Base-by-base conservation (phyloP, 768 basidiomycete genomes). In the Mrakia frigida region DNA sequence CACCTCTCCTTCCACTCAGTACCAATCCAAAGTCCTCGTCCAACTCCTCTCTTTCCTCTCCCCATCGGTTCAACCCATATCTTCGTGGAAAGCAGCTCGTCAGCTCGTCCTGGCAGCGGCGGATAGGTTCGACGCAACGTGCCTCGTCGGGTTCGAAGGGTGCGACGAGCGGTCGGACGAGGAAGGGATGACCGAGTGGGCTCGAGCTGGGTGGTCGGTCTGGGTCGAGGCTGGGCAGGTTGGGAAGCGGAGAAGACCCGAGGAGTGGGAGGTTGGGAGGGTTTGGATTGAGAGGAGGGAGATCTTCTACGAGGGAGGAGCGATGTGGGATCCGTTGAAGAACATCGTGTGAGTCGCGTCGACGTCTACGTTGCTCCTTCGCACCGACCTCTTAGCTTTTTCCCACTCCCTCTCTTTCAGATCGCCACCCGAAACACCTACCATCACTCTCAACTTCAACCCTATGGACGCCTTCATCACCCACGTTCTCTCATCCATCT, bases 251-350 rank as follows among this genome's bases (percentile, higher is more conserved):
- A 39, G 67, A 53, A 60, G 60, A 46, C 31, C 77, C 74, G 77
- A 79, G 52, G 91, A 93, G 75, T 95, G 92, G 92, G 95, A 96
- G 83, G 89, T 97, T 86, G 92, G 92, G 0, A 90, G 93, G 79
- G 90, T 95, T 25, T 99, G 96, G 93, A 90, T 92, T 1, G 95
- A 99, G 84, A 95, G 96, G 85, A 86, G 91, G 63, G 94, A 96
- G 82, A 89, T 98, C 31, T 94, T 98, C 80, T 98, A 96, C 83
- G 91, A 94, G 79, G 73, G 77, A 35, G 61, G 63, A 7, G 39
- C 10, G 86, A 87, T 73, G 68, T 94, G 92, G 90, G 87, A 91
- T 78, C 88, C 94, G 0, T 82, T 91, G 73, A 89, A 90, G 77
- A 99, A 98, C 83, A 82, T 85, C 39, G 80, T 84, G 83, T 84